A percentile compares a stretch with the other conserved stretches of the same genome.
These are phyloP conservation scores for Podaxis sp. DNA, from an alignment of 768 basidiomycete genomes.

Conservation along the genomic window DNA sequence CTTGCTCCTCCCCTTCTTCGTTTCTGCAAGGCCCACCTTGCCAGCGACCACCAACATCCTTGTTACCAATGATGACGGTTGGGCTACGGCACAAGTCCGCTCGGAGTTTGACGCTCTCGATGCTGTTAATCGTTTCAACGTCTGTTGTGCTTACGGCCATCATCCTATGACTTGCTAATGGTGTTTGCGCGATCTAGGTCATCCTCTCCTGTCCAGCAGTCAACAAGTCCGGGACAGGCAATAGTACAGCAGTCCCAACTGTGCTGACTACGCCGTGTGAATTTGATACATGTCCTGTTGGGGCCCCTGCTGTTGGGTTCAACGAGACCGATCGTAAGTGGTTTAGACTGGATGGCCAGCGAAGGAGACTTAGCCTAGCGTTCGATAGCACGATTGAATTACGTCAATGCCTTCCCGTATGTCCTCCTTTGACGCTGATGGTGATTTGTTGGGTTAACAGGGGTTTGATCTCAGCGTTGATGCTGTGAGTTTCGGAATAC, in stretches of 20 bases:
- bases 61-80: slow-evolving; percentile 39
- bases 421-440: slow-evolving; percentile 1
- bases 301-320: slow-evolving; percentile 43
- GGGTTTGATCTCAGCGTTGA: slow-evolving; percentile 24
- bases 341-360: not conserved
- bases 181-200: slow-evolving; percentile 28
- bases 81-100: slow-evolving; percentile 48
- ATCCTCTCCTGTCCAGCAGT: slow-evolving; percentile 47
- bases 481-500: slow-evolving; percentile 36
- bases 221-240: slow-evolving; percentile 47
- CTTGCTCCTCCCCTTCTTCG: slow-evolving; percentile 3
- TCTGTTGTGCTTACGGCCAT: slow-evolving; percentile 19
- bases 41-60: slow-evolving; percentile 21
- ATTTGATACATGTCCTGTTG: slow-evolving; percentile 45
- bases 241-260: slow-evolving; percentile 35
- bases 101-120: slow-evolving; percentile 39
- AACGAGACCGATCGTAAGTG: slow-evolving; percentile 39
- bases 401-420: slow-evolving; percentile 38
- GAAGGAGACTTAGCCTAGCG: not conserved
- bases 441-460: not conserved
- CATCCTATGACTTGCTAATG: not conserved
- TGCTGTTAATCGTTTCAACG: slow-evolving; percentile 37
- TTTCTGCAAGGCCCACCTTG: slow-evolving; percentile 10
- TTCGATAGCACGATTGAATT: slow-evolving; percentile 30
- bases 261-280: slow-evolving; percentile 39